These are phyloP conservation scores for Backusella morwellensis DNA, from an alignment of 192 early-diverging fungal species.

Conservation along the genomic window DNA sequence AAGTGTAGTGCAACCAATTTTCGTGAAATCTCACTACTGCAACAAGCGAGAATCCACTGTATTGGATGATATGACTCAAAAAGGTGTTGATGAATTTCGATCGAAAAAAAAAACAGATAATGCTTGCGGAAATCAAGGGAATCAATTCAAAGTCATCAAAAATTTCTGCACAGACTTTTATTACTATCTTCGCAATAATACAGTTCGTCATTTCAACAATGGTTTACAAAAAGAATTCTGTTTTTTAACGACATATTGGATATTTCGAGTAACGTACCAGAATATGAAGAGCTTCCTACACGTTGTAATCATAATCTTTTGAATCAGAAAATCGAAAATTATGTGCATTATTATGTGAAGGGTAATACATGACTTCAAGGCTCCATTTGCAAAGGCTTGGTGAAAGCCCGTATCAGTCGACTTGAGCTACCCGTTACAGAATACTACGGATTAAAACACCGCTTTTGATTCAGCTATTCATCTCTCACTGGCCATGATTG, in stretches of 20 bases:
- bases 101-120: conserved; percentile 48
- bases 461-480: no score
- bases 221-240: conserved; percentile 47
- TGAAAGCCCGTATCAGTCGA: conserved; percentile 85
- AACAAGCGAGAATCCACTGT: no score
- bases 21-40: no score
- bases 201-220: conserved; percentile 66
- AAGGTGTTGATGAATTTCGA: conserved; percentile 62
- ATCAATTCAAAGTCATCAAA: conserved; percentile 56
- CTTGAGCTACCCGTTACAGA: conserved; percentile 81
- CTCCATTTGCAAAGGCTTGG: conserved; percentile 86
- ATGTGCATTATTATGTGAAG: conserved; percentile 66
- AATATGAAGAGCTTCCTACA: conserved; percentile 92
- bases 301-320: conserved; percentile 93
- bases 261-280: conserved; percentile 77
- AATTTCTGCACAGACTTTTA: conserved; percentile 81
- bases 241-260: conserved; percentile 64
- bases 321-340: conserved; percentile 77
- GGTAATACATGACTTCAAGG: conserved; percentile 62
- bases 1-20: no score
- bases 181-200: conserved; percentile 87
- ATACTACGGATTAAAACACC: conserved; percentile 83
- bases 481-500: conserved; percentile 92
- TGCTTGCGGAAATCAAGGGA: conserved; percentile 69
- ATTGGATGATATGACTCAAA: conserved; percentile 66